A percentile compares a stretch with the other conserved stretches of the same genome.
Evolutionary conservation across 768 basidiomycete species (phyloP).

Genomic region (Lentinula guzmanii): DNA sequence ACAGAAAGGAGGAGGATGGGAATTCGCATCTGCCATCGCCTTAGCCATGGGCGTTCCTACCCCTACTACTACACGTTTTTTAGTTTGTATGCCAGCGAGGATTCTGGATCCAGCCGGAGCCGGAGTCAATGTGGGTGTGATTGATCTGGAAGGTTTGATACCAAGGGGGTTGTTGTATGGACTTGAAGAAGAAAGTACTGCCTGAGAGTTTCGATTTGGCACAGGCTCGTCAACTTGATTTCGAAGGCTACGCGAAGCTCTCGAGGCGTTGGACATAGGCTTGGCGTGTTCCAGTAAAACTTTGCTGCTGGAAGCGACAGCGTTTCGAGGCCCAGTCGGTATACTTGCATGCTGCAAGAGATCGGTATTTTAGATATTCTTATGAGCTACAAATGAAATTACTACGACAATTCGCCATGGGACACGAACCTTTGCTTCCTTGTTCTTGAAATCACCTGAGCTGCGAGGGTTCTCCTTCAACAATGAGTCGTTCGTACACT

Average conservation of each 20-base stretch:
- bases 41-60: conserved; percentile 36
- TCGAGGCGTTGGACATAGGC: conserved; percentile 1
- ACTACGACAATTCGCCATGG: background rate
- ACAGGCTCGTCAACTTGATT: conserved; percentile 16
- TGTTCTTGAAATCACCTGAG: background rate
- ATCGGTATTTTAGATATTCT: too few relatives aligned
- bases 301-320: conserved; percentile 33
- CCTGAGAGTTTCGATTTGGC: conserved; percentile 27
- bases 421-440: background rate
- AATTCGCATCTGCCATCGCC: background rate
- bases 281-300: conserved; percentile 12
- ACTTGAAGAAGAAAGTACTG: conserved; percentile 32
- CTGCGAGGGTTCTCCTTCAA: background rate
- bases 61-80: conserved; percentile 40
- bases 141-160: conserved; percentile 40
- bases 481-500: background rate
- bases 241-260: conserved; percentile 12
- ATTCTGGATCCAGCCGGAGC: conserved; percentile 22
- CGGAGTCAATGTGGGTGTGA: conserved; percentile 16
- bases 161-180: conserved; percentile 47
- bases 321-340: conserved; percentile 14
- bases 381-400: background rate
- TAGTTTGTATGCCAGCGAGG: conserved; percentile 15
- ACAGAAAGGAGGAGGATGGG: background rate
- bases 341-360: background rate